Base-by-base conservation (phyloP, 106 monocot genomes). In the Dactylorhiza incarnata region DNA sequence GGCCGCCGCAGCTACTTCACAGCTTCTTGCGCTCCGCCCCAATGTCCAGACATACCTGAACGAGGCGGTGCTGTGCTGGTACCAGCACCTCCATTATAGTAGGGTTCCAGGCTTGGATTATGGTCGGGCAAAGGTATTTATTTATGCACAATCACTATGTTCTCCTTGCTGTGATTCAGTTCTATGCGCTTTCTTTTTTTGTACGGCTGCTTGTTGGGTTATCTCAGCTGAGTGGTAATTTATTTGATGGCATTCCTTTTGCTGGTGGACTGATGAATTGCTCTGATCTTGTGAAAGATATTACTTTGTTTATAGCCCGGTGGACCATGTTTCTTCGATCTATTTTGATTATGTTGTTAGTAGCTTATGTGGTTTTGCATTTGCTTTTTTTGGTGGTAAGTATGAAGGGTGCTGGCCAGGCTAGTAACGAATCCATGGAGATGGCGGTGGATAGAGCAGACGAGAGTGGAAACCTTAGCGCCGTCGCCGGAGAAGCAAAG, bases 11-110 rank as follows among this genome's bases (percentile, higher is more conserved):
- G 84, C 91, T 6, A 49, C 58, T 23, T 58, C 79, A 37, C 87
- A 87, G 75, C 20, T 96, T 13, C 52, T 93, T 62, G 87, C 73
- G 14, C 24, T 91, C 49, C 81, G 96, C 14, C 37, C 82, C 9
- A 81, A 87, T 54, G 54, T 96, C 48, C 96, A 96, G 76, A 89
- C 83, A 85, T 91, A 91, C 73, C 47, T 96, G 68, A 96, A 96
- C 54, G 96, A 96, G 85, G 81, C 88, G 0, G 93, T 96, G 68
- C 61, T 93, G 48, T 91, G 83, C 69, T 96, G 96, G 96, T 96
- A 96, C 70, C 96, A 96, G 87, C 79, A 85, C 73, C 76, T 96
- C 73, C 93, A 96, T 71, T 69, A 73, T 1, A 84, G 83, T 49
- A 74, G 80, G 75, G 71, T 78, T 22, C 85, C 89, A 0, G 93